A percentile compares a stretch with the other conserved stretches of the same genome.
Evolutionary conservation across 139 green algal species (phyloP).

Genomic region (Medakamo hakoo): DNA sequence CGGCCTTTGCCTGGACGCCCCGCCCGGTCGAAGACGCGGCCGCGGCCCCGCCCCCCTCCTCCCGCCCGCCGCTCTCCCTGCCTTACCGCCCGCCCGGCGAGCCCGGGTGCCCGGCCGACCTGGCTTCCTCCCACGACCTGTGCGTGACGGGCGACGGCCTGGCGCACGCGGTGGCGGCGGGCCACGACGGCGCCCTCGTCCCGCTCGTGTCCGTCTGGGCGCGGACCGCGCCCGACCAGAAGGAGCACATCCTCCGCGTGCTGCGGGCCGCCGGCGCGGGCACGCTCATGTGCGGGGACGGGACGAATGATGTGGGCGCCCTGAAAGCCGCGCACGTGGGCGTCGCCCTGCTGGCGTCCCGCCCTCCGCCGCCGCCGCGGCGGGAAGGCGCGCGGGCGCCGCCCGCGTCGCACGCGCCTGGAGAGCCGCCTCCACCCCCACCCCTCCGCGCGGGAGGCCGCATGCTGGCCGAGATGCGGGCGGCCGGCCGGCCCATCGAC

Average conservation of each 20-base stretch:
- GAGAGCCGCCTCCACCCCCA: background rate
- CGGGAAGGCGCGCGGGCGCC: background rate
- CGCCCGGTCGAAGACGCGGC: too few species aligned
- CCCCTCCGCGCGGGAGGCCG: constrained; percentile 15
- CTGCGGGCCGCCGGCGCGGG: constrained; percentile 46
- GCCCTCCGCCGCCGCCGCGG: background rate
- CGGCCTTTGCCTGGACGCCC: constrained; percentile 46
- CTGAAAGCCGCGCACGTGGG: constrained; percentile 82
- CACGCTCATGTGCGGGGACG: constrained; percentile 94
- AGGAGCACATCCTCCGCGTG: constrained; percentile 85
- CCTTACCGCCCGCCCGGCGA: constrained; percentile 30
- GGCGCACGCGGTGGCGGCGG: constrained; percentile 40
- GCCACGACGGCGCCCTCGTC: constrained; percentile 28
- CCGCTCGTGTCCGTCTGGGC: constrained; percentile 69
- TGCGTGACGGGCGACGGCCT: constrained; percentile 72
- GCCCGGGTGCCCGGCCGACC: constrained; percentile 24
- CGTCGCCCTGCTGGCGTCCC: constrained; percentile 58
- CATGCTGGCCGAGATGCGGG: constrained; percentile 40
- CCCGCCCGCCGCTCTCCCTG: background rate
- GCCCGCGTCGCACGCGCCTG: too few species aligned
- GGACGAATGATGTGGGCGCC: constrained; percentile 95
- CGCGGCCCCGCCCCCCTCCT: background rate
- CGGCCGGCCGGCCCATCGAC: constrained; percentile 25
- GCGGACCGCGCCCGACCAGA: constrained; percentile 83
- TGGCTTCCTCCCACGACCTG: constrained; percentile 73